Evolutionary conservation across 2,329 filamentous ascomycete genomes (phyloP).

Genomic region (Pseudonectria foliicola): DNA sequence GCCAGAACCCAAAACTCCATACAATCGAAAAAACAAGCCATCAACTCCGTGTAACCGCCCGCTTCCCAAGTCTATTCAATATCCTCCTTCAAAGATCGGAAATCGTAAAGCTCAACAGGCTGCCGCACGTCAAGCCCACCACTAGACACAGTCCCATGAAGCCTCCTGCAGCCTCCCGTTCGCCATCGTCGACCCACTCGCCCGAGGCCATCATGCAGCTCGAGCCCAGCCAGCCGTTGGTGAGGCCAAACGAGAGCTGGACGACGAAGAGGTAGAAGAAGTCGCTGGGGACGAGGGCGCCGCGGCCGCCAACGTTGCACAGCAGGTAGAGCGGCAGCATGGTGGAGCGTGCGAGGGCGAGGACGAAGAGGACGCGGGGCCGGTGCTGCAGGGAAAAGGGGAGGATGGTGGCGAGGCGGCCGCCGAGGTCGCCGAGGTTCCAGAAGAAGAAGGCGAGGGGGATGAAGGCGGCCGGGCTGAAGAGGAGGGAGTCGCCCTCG

Average conservation of each 20-base stretch:
- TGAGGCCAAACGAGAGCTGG: slow-evolving; percentile 75
- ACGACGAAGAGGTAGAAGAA: slow-evolving; percentile 81
- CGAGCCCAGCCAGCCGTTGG: slow-evolving; percentile 81
- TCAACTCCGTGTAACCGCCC: slow-evolving; percentile 1
- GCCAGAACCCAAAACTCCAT: slow-evolving; percentile 1
- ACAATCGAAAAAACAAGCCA: slow-evolving; percentile 5
- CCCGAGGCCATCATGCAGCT: slow-evolving; percentile 87
- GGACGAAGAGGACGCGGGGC: slow-evolving; percentile 59
- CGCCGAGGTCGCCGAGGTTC: slow-evolving; percentile 81
- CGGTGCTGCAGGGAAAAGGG: slow-evolving; percentile 51
- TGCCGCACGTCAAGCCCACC: slow-evolving; percentile 74
- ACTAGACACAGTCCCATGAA: slow-evolving; percentile 95
- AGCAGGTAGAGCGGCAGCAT: slow-evolving; percentile 83
- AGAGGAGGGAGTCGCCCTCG: slow-evolving; percentile 42
- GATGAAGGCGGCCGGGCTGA: slow-evolving; percentile 74
- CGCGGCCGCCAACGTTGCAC: slow-evolving; percentile 77
- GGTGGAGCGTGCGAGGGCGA: slow-evolving; percentile 56
- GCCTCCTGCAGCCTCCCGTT: slow-evolving; percentile 81
- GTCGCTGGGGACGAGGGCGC: slow-evolving; percentile 70
- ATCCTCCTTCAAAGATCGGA: slow-evolving; percentile 41
- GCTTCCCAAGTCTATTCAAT: slow-evolving; percentile 9
- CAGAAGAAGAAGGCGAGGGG: slow-evolving; percentile 86
- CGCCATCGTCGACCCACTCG: slow-evolving; percentile 72
- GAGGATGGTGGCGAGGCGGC: slow-evolving; percentile 60
- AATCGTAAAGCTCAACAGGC: slow-evolving; percentile 76